Conservation (phyloP, 2,329 filamentous ascomycete species). For the Tolypocladium guangdongense region DNA sequence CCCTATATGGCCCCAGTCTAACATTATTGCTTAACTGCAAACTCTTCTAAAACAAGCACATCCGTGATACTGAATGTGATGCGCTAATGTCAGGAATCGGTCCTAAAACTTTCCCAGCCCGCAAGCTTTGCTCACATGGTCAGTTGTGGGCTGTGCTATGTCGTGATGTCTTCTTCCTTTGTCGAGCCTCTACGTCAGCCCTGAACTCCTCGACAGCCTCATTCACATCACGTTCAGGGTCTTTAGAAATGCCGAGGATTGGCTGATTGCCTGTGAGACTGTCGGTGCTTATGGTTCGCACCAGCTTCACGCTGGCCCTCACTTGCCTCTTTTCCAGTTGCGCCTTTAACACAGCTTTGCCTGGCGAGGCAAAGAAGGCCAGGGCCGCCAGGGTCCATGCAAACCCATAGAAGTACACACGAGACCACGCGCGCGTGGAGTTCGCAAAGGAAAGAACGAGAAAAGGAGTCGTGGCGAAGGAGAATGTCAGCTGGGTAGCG, state of each 20-base stretch:
- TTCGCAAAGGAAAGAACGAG: conserved; percentile 64
- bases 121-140: neutral
- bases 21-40: neutral
- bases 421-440: conserved; percentile 66
- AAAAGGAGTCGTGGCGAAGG: conserved; percentile 77
- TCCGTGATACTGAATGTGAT: neutral
- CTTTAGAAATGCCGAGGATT: conserved; percentile 66
- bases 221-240: conserved; percentile 63
- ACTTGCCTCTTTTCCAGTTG: conserved; percentile 47
- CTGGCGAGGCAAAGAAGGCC: conserved; percentile 70
- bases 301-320: conserved; percentile 32
- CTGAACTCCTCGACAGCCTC: conserved; percentile 68
- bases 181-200: conserved; percentile 52
- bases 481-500: conserved; percentile 70
- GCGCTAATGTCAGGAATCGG: neutral
- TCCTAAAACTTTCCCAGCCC: neutral
- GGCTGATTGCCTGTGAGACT: conserved; percentile 46
- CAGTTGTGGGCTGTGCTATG: neutral
- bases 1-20: neutral
- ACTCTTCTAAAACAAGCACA: neutral
- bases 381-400: conserved; percentile 54
- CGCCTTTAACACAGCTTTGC: conserved; percentile 48
- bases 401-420: conserved; percentile 81
- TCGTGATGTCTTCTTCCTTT: conserved; percentile 17
- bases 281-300: conserved; percentile 45